Percentiles rank a stretch among this genome's conserved stretches.
phyloP scores from a whole-genome alignment of 1,284 basidiomycete genomes.

The Cryptococcus depauperatus region DNA sequence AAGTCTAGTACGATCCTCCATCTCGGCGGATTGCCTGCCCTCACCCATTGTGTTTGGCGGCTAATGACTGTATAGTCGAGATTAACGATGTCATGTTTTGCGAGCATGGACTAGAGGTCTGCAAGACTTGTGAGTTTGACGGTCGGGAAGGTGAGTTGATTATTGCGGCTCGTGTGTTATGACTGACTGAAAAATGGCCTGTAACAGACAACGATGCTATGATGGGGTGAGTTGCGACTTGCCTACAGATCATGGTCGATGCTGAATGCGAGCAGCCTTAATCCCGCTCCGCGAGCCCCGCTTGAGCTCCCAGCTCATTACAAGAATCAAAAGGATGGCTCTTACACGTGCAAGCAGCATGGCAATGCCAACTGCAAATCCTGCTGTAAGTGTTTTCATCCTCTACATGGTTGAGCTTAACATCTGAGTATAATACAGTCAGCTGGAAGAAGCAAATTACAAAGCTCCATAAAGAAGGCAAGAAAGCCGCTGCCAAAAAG shows the following conservation, averaged over 20 bases:
- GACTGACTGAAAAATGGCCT: background rate
- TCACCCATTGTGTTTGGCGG: too few species aligned
- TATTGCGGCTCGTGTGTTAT: background rate
- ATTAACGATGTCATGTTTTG: constrained; percentile 47
- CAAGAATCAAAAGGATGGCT: constrained; percentile 41
- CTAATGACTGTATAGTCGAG: constrained; percentile 35
- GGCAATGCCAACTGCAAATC: constrained; percentile 41
- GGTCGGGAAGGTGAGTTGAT: constrained; percentile 34
- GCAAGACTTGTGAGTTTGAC: constrained; percentile 40
- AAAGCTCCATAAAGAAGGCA: constrained; percentile 43
- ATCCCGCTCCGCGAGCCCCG: constrained; percentile 36
- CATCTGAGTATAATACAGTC: constrained; percentile 20
- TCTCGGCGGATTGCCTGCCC: background rate
- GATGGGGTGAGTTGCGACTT: constrained; percentile 32
- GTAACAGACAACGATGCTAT: constrained; percentile 42
- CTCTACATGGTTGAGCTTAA: constrained; percentile 1
- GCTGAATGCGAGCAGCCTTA: constrained; percentile 21
- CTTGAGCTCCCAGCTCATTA: constrained; percentile 40
- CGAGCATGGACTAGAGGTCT: constrained; percentile 45
- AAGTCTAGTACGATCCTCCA: constrained; percentile 19
- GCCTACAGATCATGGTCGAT: background rate
- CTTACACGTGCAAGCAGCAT: constrained; percentile 44
- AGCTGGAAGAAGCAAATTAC: constrained; percentile 45
- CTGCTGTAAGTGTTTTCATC: constrained; percentile 38
- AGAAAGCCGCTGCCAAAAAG: constrained; percentile 36